Base-by-base conservation (phyloP, 148 eudicot genomes). In the Selenicereus undatus region DNA sequence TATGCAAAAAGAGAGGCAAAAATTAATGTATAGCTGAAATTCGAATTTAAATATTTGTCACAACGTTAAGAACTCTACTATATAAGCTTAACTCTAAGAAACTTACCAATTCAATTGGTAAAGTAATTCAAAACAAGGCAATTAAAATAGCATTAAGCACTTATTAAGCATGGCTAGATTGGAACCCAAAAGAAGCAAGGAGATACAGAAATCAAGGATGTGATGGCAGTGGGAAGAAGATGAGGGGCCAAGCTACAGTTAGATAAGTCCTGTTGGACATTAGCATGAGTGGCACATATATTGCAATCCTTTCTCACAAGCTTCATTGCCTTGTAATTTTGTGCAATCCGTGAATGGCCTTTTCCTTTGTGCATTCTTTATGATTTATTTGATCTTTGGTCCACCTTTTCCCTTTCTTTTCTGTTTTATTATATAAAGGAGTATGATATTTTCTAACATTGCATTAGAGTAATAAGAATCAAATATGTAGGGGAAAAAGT, bases 251-350 rank as follows among this genome's bases (percentile, higher is more conserved):
- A 65, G 1, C 8, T 26, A 64, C 32, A 27, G 35, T 66, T 27
- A 14, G 18, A 32, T 27, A 66, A 27, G 20, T 66, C 27, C 71
- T 27, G 17, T 66, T 66, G 29, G 68, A 62, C 52, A 48, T 2
- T 27, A 66, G 12, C n/a, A 5, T 60, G 65, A 22, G 13, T 24
- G 11, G 8, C 66, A 20, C 7, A 24, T 24, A 65, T n/a, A 54
- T 32, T 60, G 65, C 65, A 26, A 7, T 65, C 13, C 2, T 65
- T 65, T 32, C 32, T 32, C 32, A 32, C 32, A 32, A 32, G 70
- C 70, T 65, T 65, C 13, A 65, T 65, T 65, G 70, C 26, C 35
- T 66, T 66, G 71, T 66, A 66, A 26, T 66, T 27, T 66, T 66
- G 18, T 27, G 30, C 14, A 66, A 66, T 66, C 71, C 36, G 71